These are phyloP conservation scores for Fraxinus velutina DNA, from an alignment of 305 asterid genomes.

Conservation along the genomic window DNA sequence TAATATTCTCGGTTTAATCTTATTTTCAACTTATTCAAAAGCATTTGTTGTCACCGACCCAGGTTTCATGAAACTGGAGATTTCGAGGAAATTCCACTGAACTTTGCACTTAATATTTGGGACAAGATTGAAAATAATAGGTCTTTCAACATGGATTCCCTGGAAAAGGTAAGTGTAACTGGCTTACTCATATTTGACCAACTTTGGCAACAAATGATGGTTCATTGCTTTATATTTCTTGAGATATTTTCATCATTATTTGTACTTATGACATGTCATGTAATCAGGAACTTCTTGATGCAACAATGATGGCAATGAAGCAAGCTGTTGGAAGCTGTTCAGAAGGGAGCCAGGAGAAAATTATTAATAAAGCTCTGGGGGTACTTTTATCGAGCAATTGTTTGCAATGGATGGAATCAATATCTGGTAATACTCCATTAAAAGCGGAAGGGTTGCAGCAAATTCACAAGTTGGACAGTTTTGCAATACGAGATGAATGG, in stretches of 20 bases:
- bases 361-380: conserved; percentile 50
- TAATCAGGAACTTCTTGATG: conserved; percentile 63
- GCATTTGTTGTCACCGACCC: conserved; percentile 28
- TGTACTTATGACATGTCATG: conserved; percentile 23
- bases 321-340: conserved; percentile 68
- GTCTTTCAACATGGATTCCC: conserved; percentile 34
- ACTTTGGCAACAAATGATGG: conserved; percentile 12
- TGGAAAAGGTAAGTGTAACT: conserved; percentile 39
- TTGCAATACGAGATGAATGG: conserved; percentile 54
- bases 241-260: conserved; percentile 20
- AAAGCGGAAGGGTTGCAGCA: conserved; percentile 35
- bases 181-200: conserved; percentile 15
- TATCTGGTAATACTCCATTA: conserved; percentile 30
- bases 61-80: conserved; percentile 66
- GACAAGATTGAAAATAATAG: conserved; percentile 46
- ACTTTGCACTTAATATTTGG: conserved; percentile 58
- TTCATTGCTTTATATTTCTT: conserved; percentile 21
- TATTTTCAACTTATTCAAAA: conserved; percentile 11
- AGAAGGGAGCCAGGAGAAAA: conserved; percentile 57
- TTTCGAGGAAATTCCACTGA: conserved; percentile 63
- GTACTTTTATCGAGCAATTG: conserved; percentile 44
- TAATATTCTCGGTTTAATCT: conserved; percentile 13
- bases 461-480: conserved; percentile 25
- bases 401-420: conserved; percentile 29
- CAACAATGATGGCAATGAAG: conserved; percentile 70